These are phyloP conservation scores for Eucalyptus marginata DNA, from an alignment of 345 rosid species.

Conservation along the genomic window DNA sequence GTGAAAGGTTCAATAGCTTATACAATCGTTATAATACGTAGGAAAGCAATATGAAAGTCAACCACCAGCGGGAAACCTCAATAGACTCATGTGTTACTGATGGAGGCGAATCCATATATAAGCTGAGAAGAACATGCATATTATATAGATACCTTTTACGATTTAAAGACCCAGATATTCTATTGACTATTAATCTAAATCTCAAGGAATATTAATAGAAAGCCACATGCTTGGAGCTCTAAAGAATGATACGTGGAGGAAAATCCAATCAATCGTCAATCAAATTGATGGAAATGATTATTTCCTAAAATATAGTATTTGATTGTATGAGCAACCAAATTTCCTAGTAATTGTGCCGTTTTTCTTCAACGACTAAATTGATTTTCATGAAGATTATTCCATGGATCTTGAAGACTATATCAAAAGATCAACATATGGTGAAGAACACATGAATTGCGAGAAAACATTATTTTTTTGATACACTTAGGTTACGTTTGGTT, in stretches of 20 bases:
- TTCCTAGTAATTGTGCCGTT: background rate
- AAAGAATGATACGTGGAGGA: background rate
- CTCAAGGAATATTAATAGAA: background rate
- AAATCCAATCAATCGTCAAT: background rate
- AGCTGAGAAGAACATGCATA: background rate
- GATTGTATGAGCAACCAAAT: background rate
- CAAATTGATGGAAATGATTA: background rate
- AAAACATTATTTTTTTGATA: background rate
- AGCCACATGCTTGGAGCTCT: background rate
- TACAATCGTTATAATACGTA: background rate
- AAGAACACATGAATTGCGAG: background rate
- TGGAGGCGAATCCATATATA: no score
- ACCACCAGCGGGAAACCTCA: background rate
- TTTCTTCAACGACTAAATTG: background rate
- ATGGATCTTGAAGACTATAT: background rate
- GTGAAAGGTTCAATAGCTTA: background rate
- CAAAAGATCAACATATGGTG: background rate
- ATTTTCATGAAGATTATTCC: background rate
- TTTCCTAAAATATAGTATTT: background rate
- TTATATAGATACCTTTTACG: background rate
- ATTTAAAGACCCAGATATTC: background rate
- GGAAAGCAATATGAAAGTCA: background rate
- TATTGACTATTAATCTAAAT: background rate
- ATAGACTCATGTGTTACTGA: no score
- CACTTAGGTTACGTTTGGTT: background rate